Evolutionary conservation across 2,329 filamentous ascomycete genomes (phyloP), one percentile per base, ranked within the genome.

Genomic region (Pseudogymnoascus sp.): DNA sequence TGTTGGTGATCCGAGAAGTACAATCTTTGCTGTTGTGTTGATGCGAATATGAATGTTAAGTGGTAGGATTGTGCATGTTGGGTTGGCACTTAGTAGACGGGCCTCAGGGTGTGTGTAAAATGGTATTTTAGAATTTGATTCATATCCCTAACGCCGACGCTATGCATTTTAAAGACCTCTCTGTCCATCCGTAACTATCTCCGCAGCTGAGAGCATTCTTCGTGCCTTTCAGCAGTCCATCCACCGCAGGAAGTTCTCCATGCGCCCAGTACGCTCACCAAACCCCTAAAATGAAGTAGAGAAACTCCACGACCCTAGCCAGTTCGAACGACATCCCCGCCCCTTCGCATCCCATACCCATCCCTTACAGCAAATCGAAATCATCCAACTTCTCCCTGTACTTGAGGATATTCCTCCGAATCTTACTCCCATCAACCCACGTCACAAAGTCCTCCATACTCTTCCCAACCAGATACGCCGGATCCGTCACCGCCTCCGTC

Each of bases 381-480:
- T 97, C 93, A 76, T 97, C 93, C 75, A 97, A 76, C 79, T 96
- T 90, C 75, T 97, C 91, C 68, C 91, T 85, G 73, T 97, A 97
- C 76, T 90, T 90, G 84, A 96, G 87, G 65, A 97, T 96, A 72
- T 91, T 94, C 72, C 89, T 84, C 87, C 96, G 96, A 74, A 97
- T 92, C 88, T 97, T 97, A 75, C 90, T 95, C 63, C 90, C 91
- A 69, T 95, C 90, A 8, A 93, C 88, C 93, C 93, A 97, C 0
- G 93, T 97, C 16, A 97, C 89, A 73, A 95, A 96, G 76, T 97
- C 93, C 76, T 97, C 93, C 82, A 96, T 90, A 64, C 85, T 89
- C 66, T 92, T 81, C 37, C 90, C 94, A 6, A 97, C 91, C 60
- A 97, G 75, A 70, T 91, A 97, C 0, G 91, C 92, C 28, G 91